Base-by-base conservation (phyloP, 140 eudicot species). In the Bidens hawaiensis region DNA sequence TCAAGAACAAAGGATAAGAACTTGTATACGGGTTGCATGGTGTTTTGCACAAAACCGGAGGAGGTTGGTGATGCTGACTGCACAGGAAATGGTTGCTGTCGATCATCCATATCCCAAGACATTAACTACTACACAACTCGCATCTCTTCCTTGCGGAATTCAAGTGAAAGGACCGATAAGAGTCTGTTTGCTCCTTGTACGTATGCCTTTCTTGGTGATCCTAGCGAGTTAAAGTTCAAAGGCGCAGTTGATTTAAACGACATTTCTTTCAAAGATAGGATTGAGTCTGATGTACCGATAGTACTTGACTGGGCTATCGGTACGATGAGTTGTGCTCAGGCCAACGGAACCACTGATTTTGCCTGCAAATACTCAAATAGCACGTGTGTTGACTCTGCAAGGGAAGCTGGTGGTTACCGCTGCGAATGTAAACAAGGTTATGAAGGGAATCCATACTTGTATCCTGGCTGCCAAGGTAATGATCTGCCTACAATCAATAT, bases 21-120 rank as follows among this genome's bases (percentile, higher is more conserved):
- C 12, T 7, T 25, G 10, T 63, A 52, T n/a, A 70, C 52, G 6
- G 83, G 83, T 8, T 82, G 89, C 14, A 9, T 68, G 18, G 19
- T 76, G 7, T 38, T 31, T 4, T 86, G 95, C 41, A 46, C 73
- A 10, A 47, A 28, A 2, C 28, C 64, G 1, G 73, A 67, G 6
- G 58, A 53, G 12, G 67, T 61, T 26, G 10, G 60, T 5, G 52
- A 6, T 5, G 81, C 70, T 0, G 7, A 6, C 0, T 81, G 94
- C 66, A 15, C 55, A 3, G 83, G 88, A 0, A 36, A 51, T 10
- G 88, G 81, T 0, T 85, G 88, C 40, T 85, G 94, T 58, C 75
- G 73, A 49, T 73, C 81, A 0, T 14, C 82, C 1, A 65, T 79
- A 6, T 80, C 81, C n/a, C 48, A 28, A 12, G 80, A 82, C 6